Conservation (phyloP, 2,329 filamentous ascomycete genomes). For the Cytospora chrysosperma region DNA sequence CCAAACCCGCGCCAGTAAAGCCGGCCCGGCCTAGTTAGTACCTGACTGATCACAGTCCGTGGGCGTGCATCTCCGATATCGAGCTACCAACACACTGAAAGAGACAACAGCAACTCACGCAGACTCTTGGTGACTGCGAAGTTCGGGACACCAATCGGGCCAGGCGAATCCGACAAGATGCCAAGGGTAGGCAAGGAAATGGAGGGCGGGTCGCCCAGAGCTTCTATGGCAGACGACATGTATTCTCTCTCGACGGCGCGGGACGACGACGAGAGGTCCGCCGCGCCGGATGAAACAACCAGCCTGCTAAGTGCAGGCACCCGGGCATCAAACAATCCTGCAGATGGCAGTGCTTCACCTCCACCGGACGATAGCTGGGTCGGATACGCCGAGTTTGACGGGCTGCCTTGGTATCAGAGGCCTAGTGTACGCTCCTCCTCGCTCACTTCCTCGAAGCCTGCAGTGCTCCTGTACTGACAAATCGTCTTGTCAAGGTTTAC, state of each 20-base stretch:
- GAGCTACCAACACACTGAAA: background rate
- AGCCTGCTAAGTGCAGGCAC: constrained; percentile 38
- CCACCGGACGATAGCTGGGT: constrained; percentile 42
- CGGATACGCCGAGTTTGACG: constrained; percentile 57
- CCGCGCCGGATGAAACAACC: constrained; percentile 36
- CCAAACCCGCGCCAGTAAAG: background rate
- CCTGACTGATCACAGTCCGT: background rate
- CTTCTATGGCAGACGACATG: constrained; percentile 3
- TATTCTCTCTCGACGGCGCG: constrained; percentile 16
- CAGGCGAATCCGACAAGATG: background rate
- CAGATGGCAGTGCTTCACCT: constrained; percentile 21
- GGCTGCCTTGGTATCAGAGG: constrained; percentile 59
- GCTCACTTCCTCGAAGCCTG: constrained; percentile 37
- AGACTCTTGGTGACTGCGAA: background rate
- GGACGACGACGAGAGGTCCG: constrained; percentile 8
- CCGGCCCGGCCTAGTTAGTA: background rate
- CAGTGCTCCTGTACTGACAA: background rate
- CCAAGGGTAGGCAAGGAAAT: background rate
- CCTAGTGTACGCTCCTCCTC: constrained; percentile 61
- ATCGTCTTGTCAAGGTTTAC: constrained; percentile 59
- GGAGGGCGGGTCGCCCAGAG: background rate
- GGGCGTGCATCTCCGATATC: background rate
- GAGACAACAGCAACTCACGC: background rate
- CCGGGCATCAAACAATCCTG: constrained; percentile 24
- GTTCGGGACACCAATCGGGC: background rate